Evolutionary conservation across 805 yeast species (phyloP).

Genomic region (Dipodascus geniculatus): DNA sequence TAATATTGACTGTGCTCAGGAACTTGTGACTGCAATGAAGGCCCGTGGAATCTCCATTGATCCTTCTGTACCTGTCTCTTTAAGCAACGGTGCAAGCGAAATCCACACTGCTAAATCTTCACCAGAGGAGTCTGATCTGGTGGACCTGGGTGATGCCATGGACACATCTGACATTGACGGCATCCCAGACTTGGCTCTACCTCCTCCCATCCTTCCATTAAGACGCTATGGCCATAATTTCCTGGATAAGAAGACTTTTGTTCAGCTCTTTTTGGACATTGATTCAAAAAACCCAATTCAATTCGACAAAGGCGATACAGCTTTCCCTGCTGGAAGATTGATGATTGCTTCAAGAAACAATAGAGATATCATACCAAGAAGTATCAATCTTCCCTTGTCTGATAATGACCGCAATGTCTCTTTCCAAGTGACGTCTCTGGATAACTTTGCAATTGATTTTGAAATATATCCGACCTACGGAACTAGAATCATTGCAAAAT

Average conservation of each 20-base stretch:
- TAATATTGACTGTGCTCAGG: slow-evolving; percentile 67
- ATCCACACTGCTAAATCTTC: neutral
- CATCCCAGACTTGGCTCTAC: slow-evolving; percentile 83
- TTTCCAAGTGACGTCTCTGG: slow-evolving; percentile 73
- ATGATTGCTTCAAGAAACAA: slow-evolving; percentile 61
- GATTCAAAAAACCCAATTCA: slow-evolving; percentile 33
- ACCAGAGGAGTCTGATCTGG: slow-evolving; percentile 2
- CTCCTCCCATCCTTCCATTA: slow-evolving; percentile 92
- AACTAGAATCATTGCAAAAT: slow-evolving; percentile 79
- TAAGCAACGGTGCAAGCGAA: neutral
- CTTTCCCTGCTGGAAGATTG: slow-evolving; percentile 41
- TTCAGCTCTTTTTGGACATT: slow-evolving; percentile 57
- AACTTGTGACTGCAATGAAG: slow-evolving; percentile 36
- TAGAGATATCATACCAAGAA: slow-evolving; percentile 80
- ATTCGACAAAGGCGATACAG: slow-evolving; percentile 30
- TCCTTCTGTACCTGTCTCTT: slow-evolving; percentile 5
- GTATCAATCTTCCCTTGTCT: slow-evolving; percentile 64
- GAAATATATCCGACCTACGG: slow-evolving; percentile 94
- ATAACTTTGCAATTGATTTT: slow-evolving; percentile 65
- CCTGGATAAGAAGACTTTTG: slow-evolving; percentile 75
- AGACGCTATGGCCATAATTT: slow-evolving; percentile 94
- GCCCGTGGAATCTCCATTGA: slow-evolving; percentile 10
- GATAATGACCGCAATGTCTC: slow-evolving; percentile 59
- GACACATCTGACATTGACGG: slow-evolving; percentile 39
- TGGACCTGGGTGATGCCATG: slow-evolving; percentile 13